A percentile compares a stretch with the other conserved stretches of the same genome.
These are phyloP conservation scores for Helenozyma rhizophorensis DNA, from an alignment of 805 yeast genomes.

Conservation along the genomic window DNA sequence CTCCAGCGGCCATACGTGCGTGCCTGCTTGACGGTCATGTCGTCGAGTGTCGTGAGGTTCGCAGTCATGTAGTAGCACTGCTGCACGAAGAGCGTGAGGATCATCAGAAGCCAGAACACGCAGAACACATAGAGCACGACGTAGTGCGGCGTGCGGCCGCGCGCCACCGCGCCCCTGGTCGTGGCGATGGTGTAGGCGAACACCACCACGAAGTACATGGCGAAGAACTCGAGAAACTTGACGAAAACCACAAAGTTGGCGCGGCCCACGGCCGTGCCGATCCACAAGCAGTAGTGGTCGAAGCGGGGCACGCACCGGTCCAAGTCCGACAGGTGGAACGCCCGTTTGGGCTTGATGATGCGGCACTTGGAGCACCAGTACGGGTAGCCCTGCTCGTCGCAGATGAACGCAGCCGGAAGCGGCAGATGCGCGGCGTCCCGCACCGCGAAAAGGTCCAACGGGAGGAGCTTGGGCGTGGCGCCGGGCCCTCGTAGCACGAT, in stretches of 20 bases:
- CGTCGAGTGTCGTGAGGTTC: constrained; percentile 61
- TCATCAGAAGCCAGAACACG: constrained; percentile 44
- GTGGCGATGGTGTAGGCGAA: constrained; percentile 21
- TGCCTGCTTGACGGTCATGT: constrained; percentile 32
- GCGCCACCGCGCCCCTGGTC: constrained; percentile 18
- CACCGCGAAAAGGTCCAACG: constrained; percentile 26
- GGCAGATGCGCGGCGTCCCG: constrained; percentile 19
- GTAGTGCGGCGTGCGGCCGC: constrained; percentile 41
- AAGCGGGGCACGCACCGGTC: constrained; percentile 63
- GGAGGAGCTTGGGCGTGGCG: constrained; percentile 28
- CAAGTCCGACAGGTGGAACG: constrained; percentile 62
- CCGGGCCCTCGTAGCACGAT: constrained; percentile 60
- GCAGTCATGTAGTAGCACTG: constrained; percentile 42
- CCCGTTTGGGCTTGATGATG: constrained; percentile 59
- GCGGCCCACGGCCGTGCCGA: constrained; percentile 70
- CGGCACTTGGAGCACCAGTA: constrained; percentile 68
- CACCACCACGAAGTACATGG: constrained; percentile 28
- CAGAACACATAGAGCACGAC: constrained; percentile 44
- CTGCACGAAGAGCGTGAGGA: constrained; percentile 36
- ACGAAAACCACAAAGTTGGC: constrained; percentile 59
- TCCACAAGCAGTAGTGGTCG: constrained; percentile 83
- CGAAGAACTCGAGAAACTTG: constrained; percentile 42
- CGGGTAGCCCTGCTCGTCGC: constrained; percentile 74
- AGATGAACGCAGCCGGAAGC: constrained; percentile 58
- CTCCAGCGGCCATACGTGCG: constrained; percentile 28